phyloP scores from a whole-genome alignment of 345 rosid species.

The Brassica incana region DNA sequence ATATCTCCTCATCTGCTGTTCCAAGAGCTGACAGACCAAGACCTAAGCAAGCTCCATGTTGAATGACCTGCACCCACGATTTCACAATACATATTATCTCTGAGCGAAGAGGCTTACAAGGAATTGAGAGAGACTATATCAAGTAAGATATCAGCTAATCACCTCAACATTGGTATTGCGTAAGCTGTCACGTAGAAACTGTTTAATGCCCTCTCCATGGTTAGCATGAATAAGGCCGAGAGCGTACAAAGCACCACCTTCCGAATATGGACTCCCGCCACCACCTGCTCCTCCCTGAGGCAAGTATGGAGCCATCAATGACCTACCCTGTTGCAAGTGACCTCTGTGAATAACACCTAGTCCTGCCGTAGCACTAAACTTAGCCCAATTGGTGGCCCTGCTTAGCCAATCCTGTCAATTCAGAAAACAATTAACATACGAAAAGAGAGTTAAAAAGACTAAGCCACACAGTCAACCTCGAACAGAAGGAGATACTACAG shows the following conservation, averaged over 20 bases:
- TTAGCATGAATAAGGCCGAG: slow-evolving; percentile 98
- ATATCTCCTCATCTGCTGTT: slow-evolving; percentile 95
- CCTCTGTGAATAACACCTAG: slow-evolving; percentile 99
- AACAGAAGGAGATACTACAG: background rate
- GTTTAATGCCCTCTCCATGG: slow-evolving; percentile 98
- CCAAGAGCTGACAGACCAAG: slow-evolving; percentile 98
- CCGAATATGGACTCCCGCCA: slow-evolving; percentile 96
- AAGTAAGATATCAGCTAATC: slow-evolving; percentile 20
- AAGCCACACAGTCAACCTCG: slow-evolving; percentile 13
- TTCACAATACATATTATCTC: background rate
- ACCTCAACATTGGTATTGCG: slow-evolving; percentile 92
- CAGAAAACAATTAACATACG: slow-evolving; percentile 3
- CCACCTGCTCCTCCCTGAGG: slow-evolving; percentile 97
- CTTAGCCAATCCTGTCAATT: slow-evolving; percentile 91
- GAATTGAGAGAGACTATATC: background rate
- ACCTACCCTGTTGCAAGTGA: slow-evolving; percentile 94
- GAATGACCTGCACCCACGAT: slow-evolving; percentile 70
- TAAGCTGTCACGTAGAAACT: slow-evolving; percentile 91
- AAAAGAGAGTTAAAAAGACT: slow-evolving; percentile 17
- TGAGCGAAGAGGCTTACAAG: slow-evolving; percentile 24
- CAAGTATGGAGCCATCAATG: slow-evolving; percentile 96
- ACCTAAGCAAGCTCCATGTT: slow-evolving; percentile 99
- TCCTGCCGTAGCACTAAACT: slow-evolving; percentile 98
- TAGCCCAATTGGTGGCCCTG: slow-evolving; percentile 99
- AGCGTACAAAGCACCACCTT: slow-evolving; percentile 99